phyloP scores from a whole-genome alignment of 164 flowering plant genomes.

The Malania oleifera region DNA sequence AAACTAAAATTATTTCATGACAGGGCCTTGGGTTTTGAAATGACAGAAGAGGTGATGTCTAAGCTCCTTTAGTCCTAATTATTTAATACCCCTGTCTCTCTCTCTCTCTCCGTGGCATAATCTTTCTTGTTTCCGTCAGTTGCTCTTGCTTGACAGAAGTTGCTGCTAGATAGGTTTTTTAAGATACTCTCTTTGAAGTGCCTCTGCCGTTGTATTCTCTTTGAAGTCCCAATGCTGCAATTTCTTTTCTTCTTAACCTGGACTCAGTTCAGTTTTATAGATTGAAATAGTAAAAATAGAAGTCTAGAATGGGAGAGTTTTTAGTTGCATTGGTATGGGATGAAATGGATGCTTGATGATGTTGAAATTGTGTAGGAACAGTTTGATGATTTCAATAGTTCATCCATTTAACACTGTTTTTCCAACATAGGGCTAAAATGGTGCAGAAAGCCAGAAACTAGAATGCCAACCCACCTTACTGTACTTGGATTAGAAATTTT shows the following conservation, averaged over 20 bases:
- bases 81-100: neutral
- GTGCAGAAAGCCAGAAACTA: no score
- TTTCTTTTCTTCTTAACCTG: no score
- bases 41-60: conserved; percentile 85
- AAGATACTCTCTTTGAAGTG: no score
- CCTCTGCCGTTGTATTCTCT: no score
- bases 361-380: neutral
- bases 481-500: no score
- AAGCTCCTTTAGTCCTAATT: neutral
- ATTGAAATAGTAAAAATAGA: neutral
- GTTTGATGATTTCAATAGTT: neutral
- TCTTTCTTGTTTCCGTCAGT: neutral
- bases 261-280: no score
- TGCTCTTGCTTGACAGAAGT: no score
- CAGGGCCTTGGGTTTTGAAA: conserved; percentile 99
- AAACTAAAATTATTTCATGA: conserved; percentile 11
- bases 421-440: no score
- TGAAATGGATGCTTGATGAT: neutral
- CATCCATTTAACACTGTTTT: no score
- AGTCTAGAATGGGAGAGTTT: neutral
- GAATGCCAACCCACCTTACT: no score
- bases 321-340: neutral
- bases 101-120: neutral
- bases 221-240: no score
- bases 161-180: no score